Evolutionary conservation across 2,329 filamentous ascomycete species (phyloP).

Genomic region (Elsinoe australis): DNA sequence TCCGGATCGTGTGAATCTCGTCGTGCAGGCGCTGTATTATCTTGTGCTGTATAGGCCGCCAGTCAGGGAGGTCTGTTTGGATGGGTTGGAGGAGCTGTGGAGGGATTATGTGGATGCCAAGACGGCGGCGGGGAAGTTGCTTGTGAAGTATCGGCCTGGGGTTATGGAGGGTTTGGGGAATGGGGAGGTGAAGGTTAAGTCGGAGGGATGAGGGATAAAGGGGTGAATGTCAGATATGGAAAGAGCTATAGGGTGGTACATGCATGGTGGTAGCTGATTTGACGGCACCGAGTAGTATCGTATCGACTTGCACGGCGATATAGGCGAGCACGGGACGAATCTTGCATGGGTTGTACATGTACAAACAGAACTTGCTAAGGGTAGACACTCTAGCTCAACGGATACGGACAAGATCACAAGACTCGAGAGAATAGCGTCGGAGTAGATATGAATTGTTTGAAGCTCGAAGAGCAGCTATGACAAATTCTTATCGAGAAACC

Average conservation of each 20-base stretch:
- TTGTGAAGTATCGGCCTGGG: conserved; percentile 49
- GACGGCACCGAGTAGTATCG: too few relatives aligned
- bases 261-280: background rate
- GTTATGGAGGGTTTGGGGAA: conserved; percentile 30
- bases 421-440: too few relatives aligned
- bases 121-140: conserved; percentile 45
- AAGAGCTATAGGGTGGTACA: background rate
- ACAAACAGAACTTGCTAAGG: too few relatives aligned
- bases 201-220: background rate
- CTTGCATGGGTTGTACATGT: too few relatives aligned
- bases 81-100: conserved; percentile 53
- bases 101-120: conserved; percentile 43
- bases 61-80: conserved; percentile 49
- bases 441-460: too few relatives aligned
- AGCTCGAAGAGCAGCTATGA: too few relatives aligned
- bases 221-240: background rate
- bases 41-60: conserved; percentile 54
- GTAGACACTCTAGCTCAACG: too few relatives aligned
- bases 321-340: too few relatives aligned
- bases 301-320: too few relatives aligned
- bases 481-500: too few relatives aligned
- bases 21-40: conserved; percentile 51
- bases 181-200: conserved; percentile 14
- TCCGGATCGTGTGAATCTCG: conserved; percentile 54
- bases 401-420: too few relatives aligned